Percentiles rank a stretch among this genome's conserved stretches.
These are phyloP conservation scores for Arthroderma uncinatum DNA, from an alignment of 2,329 filamentous ascomycete species.

Conservation along the genomic window DNA sequence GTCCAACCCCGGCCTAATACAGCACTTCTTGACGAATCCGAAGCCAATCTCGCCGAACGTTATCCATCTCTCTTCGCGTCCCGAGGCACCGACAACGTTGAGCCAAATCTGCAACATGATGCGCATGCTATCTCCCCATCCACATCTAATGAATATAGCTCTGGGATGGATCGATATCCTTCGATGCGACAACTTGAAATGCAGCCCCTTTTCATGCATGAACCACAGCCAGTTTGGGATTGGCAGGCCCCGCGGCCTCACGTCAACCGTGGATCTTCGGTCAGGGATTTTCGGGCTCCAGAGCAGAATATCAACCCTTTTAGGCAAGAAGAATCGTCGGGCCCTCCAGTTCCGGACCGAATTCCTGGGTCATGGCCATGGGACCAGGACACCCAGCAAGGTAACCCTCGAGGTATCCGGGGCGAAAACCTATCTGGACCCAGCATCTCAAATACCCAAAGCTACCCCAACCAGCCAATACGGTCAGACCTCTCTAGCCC, in stretches of 20 bases:
- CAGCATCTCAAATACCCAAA: background rate
- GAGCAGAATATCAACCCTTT: background rate
- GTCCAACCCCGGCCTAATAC: background rate
- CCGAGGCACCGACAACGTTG: background rate
- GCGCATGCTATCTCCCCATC: background rate
- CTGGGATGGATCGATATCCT: constrained; percentile 9
- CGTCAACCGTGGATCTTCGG: background rate
- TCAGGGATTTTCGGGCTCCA: background rate
- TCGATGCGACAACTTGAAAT: constrained; percentile 13
- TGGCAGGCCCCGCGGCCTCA: background rate
- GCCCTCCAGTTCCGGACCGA: constrained; percentile 5
- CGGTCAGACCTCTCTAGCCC: background rate
- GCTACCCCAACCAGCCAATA: background rate
- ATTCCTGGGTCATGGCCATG: constrained; percentile 11
- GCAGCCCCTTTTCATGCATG: background rate
- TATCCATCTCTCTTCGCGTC: constrained; percentile 27
- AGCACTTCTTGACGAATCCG: constrained; percentile 23
- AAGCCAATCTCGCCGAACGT: constrained; percentile 24
- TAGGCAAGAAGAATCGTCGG: background rate
- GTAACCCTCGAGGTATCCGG: background rate
- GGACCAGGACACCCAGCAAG: constrained; percentile 4
- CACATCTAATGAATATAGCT: background rate
- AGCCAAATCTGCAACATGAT: background rate
- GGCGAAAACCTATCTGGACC: background rate
- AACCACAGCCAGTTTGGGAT: background rate